These are phyloP conservation scores for Corinectria fuckeliana DNA, from an alignment of 2,329 filamentous ascomycete genomes.

Conservation along the genomic window DNA sequence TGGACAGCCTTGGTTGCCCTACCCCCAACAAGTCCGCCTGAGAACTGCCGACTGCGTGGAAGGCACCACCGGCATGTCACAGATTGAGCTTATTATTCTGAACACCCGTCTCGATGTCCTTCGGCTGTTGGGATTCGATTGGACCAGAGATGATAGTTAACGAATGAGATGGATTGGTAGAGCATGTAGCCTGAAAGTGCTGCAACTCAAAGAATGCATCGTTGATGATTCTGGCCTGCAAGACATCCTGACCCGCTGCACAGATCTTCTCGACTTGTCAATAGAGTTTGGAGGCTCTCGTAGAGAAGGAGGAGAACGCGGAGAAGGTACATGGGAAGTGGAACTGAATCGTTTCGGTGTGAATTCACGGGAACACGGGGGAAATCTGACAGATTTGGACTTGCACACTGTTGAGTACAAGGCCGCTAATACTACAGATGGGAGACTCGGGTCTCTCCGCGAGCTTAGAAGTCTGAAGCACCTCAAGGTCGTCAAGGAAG, in stretches of 20 bases:
- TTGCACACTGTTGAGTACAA: not conserved
- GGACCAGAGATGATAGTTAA: not conserved
- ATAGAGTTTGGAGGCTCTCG: not conserved
- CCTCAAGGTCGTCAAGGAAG: not conserved
- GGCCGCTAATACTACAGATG: fast-evolving
- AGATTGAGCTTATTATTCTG: conserved; percentile 6
- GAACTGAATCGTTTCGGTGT: not conserved
- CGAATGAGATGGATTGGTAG: not conserved
- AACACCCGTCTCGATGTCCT: conserved; percentile 11
- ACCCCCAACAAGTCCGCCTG: conserved; percentile 11
- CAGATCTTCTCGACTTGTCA: not conserved
- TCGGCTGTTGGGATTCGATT: not conserved
- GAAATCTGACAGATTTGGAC: not conserved
- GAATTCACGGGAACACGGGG: not conserved
- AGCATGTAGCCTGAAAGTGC: not conserved
- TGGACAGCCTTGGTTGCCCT: not conserved
- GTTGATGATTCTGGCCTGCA: not conserved
- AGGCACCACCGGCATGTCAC: not conserved
- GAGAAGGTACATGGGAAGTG: not conserved
- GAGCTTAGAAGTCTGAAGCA: not conserved
- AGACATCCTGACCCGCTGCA: conserved; percentile 8
- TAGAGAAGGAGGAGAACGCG: not conserved
- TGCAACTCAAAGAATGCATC: not conserved
- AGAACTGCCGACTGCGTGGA: fast-evolving
- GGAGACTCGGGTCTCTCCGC: conserved; percentile 8